phyloP scores from a whole-genome alignment of 2,329 filamentous ascomycete species.

The Macrophomina phaseolina region DNA sequence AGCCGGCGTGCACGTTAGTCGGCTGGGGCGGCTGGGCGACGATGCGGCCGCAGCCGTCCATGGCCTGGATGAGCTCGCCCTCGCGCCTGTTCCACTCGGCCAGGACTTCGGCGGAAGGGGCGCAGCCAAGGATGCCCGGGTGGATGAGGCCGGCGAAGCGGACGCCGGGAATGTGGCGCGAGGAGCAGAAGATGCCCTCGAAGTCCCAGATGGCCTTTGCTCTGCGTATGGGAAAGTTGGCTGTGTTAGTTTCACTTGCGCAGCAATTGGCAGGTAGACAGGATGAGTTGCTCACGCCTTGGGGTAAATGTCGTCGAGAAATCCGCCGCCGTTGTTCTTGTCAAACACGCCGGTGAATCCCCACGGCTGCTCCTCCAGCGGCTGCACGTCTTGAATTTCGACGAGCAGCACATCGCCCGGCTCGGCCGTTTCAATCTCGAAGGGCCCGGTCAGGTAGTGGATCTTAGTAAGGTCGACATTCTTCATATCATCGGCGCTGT shows the following conservation, averaged over 20 bases:
- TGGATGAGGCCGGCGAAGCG: slow-evolving; percentile 90
- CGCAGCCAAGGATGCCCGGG: slow-evolving; percentile 88
- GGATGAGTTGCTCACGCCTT: slow-evolving; percentile 63
- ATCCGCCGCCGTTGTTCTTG: slow-evolving; percentile 83
- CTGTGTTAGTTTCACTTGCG: neutral
- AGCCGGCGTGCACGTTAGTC: slow-evolving; percentile 74
- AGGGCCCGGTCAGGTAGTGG: slow-evolving; percentile 89
- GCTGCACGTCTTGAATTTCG: slow-evolving; percentile 93
- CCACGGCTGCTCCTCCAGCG: slow-evolving; percentile 84
- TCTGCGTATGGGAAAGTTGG: slow-evolving; percentile 49
- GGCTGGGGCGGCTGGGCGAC: slow-evolving; percentile 80
- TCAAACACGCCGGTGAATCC: slow-evolving; percentile 87
- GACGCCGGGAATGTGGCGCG: slow-evolving; percentile 74
- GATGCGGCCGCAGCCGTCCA: slow-evolving; percentile 67
- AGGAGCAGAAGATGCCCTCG: slow-evolving; percentile 80
- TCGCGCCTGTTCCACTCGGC: slow-evolving; percentile 85
- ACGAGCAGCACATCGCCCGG: slow-evolving; percentile 85
- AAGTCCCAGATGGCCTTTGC: slow-evolving; percentile 80
- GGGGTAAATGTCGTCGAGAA: slow-evolving; percentile 86
- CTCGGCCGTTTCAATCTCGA: slow-evolving; percentile 82
- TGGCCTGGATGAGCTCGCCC: slow-evolving; percentile 74
- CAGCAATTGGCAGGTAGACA: neutral
- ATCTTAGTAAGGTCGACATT: slow-evolving; percentile 83
- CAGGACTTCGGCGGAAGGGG: slow-evolving; percentile 78
- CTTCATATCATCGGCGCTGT: slow-evolving; percentile 85